These are phyloP conservation scores for Tephrocybe sp. DNA, from an alignment of 768 basidiomycete species.

Conservation along the genomic window DNA sequence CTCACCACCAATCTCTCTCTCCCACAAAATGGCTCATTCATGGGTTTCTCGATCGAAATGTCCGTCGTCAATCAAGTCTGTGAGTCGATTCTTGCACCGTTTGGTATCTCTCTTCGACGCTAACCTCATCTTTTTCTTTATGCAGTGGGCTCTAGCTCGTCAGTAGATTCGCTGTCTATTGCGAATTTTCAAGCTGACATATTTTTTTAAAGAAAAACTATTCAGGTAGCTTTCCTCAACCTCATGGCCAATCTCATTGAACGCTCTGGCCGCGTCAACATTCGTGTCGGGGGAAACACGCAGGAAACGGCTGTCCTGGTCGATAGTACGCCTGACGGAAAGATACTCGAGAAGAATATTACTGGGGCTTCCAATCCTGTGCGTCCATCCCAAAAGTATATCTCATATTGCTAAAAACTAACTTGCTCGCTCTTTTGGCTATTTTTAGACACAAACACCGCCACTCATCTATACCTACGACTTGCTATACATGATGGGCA, in stretches of 20 bases:
- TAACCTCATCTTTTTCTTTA: neutral
- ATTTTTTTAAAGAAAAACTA: slow-evolving; percentile 29
- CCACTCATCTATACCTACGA: slow-evolving; percentile 63
- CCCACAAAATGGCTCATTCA: slow-evolving; percentile 32
- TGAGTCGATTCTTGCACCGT: slow-evolving; percentile 26
- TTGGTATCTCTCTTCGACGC: neutral
- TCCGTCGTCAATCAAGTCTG: slow-evolving; percentile 57
- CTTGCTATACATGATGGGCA: slow-evolving; percentile 63
- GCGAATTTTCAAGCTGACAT: neutral
- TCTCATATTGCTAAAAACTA: neutral
- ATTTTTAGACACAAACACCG: slow-evolving; percentile 59
- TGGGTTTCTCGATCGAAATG: slow-evolving; percentile 65
- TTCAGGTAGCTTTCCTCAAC: slow-evolving; percentile 70
- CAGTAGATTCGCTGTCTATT: neutral
- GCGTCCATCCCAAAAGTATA: neutral
- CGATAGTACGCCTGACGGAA: slow-evolving; percentile 42
- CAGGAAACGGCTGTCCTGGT: slow-evolving; percentile 65
- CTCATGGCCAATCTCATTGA: slow-evolving; percentile 69
- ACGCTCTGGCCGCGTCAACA: slow-evolving; percentile 56
- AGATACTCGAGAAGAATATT: slow-evolving; percentile 21
- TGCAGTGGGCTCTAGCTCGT: slow-evolving; percentile 11
- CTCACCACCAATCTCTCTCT: slow-evolving; percentile 1
- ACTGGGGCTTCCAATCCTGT: slow-evolving; percentile 19
- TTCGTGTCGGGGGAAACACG: slow-evolving; percentile 78
- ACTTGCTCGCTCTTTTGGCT: neutral